Evolutionary conservation across 345 rosid species (phyloP).

Genomic region (Trapa bicornis): DNA sequence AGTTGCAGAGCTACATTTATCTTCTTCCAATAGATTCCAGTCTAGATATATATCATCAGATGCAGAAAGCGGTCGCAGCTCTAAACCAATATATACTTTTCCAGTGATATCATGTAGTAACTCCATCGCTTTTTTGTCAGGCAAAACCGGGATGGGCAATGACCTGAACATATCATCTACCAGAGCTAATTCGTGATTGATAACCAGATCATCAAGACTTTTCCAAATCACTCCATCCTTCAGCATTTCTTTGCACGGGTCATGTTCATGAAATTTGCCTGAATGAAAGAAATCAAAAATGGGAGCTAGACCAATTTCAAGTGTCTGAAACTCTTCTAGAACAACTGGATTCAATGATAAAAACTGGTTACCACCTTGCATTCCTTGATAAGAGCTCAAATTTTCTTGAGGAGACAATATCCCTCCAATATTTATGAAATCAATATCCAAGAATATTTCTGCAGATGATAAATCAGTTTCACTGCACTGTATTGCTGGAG

Average conservation of each 20-base stretch:
- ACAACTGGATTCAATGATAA: constrained; percentile 14
- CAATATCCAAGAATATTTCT: constrained; percentile 24
- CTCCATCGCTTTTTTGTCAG: constrained; percentile 26
- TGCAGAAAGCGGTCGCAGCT: constrained; percentile 39
- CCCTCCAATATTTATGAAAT: constrained; percentile 37
- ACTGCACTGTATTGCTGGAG: constrained; percentile 25
- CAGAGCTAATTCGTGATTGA: constrained; percentile 55
- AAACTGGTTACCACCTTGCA: constrained; percentile 16
- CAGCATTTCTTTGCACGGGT: constrained; percentile 32
- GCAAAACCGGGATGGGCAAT: constrained; percentile 55
- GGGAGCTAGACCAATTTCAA: constrained; percentile 35
- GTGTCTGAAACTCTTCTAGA: constrained; percentile 47
- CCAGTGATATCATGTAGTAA: constrained; percentile 31
- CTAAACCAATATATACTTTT: constrained; percentile 30
- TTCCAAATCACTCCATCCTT: constrained; percentile 51
- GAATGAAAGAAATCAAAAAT: constrained; percentile 26
- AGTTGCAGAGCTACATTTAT: constrained; percentile 23
- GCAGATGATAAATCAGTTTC: constrained; percentile 25
- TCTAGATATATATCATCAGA: constrained; percentile 80
- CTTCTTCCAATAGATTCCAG: constrained; percentile 65
- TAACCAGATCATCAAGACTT: constrained; percentile 53
- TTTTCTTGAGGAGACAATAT: constrained; percentile 13
- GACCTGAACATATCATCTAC: constrained; percentile 67
- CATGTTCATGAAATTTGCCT: constrained; percentile 27
- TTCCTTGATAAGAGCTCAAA: constrained; percentile 17